phyloP scores from a whole-genome alignment of 306 rosid species.

The Quercus bicolor region DNA sequence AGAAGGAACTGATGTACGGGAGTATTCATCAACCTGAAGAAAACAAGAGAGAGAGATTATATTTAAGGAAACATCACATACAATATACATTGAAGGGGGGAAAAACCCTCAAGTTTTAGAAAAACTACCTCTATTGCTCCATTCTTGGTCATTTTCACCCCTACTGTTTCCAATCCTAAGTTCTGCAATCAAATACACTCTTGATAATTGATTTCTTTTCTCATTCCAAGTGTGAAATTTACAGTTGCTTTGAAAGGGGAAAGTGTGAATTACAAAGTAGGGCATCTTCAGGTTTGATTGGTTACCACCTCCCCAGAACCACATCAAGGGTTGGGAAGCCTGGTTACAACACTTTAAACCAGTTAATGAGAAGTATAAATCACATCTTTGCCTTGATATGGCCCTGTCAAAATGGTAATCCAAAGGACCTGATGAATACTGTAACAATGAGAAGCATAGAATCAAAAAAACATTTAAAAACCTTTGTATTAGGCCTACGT shows the following conservation, averaged over 20 bases:
- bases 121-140: conserved; percentile 88
- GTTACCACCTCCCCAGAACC: conserved; percentile 9
- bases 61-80: neutral
- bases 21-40: conserved; percentile 87
- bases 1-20: conserved; percentile 86
- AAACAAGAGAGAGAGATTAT: neutral
- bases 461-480: conserved; percentile 10
- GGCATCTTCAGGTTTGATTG: conserved; percentile 12
- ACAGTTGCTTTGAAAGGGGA: conserved; percentile 2
- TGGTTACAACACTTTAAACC: neutral
- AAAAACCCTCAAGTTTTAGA: conserved; percentile 11
- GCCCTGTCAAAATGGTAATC: neutral
- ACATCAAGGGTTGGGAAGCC: neutral
- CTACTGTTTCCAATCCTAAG: conserved; percentile 87
- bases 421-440: neutral
- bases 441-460: neutral
- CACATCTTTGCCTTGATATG: neutral
- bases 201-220: neutral
- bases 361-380: neutral
- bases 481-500: conserved; percentile 90
- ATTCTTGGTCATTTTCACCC: conserved; percentile 60
- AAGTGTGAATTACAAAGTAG: neutral
- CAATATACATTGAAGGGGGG: neutral
- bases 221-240: conserved; percentile 5
- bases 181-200: conserved; percentile 53